These are phyloP conservation scores for Rachicladosporium sp. DNA, from an alignment of 2,329 filamentous ascomycete genomes.

Conservation along the genomic window DNA sequence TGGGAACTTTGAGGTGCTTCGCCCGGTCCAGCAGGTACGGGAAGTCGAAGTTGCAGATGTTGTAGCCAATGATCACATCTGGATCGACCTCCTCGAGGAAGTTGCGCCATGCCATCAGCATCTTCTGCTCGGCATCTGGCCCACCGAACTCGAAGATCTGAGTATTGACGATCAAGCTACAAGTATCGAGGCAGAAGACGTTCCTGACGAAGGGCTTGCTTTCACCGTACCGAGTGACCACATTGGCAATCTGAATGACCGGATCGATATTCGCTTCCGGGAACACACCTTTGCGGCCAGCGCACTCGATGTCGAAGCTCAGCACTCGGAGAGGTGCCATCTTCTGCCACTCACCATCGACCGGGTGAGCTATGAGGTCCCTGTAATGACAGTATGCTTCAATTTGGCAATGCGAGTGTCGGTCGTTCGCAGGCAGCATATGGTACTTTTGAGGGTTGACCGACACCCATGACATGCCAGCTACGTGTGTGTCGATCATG, in stretches of 20 bases:
- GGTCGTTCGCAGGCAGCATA: constrained; percentile 51
- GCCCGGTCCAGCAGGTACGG: constrained; percentile 87
- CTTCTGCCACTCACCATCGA: constrained; percentile 92
- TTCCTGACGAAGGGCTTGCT: constrained; percentile 92
- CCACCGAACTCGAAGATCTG: constrained; percentile 69
- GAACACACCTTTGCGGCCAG: constrained; percentile 93
- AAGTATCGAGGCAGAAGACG: constrained; percentile 88
- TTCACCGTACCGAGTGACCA: constrained; percentile 90
- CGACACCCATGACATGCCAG: constrained; percentile 97
- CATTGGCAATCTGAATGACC: constrained; percentile 95
- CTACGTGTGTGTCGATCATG: constrained; percentile 94
- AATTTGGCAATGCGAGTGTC: constrained; percentile 91
- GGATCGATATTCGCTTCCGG: constrained; percentile 85
- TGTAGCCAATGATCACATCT: constrained; percentile 97
- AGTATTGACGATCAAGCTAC: constrained; percentile 87
- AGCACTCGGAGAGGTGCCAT: constrained; percentile 88
- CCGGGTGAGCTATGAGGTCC: constrained; percentile 74
- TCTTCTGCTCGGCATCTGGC: constrained; percentile 55
- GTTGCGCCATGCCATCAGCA: constrained; percentile 86
- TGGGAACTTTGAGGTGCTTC: constrained; percentile 63
- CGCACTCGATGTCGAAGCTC: constrained; percentile 98
- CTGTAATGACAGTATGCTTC: constrained; percentile 75
- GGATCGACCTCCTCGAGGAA: constrained; percentile 86
- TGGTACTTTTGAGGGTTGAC: constrained; percentile 62
- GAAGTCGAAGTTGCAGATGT: constrained; percentile 97